Evolutionary conservation across 2,329 filamentous ascomycete species (phyloP), one percentile per base, ranked within the genome.

Genomic region (Fusarium sp.): DNA sequence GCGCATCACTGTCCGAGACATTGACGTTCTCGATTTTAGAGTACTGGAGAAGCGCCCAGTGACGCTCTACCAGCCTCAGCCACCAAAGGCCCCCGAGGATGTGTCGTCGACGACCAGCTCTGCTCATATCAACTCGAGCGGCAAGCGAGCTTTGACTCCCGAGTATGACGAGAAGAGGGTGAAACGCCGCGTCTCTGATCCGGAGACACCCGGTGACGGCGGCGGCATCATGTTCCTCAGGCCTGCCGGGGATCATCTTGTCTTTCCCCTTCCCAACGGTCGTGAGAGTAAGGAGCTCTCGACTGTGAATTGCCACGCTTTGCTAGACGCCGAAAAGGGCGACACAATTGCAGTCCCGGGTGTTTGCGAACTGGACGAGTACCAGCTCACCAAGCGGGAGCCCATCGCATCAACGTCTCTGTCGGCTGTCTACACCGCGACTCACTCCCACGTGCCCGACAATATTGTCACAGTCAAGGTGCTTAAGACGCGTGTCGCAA

Each of bases 401-500:
- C 82, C 83, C n/a, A 88, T 89, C 58, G 86, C 86, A 4, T 83
- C 83, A 2, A 86, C 85, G 1, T 79, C 80, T 4, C 80, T 86
- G 16, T 88, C 86, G 4, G 83, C 84, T 6, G 86, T 89, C 34
- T 88, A 85, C 72, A 87, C 82, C 1, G 86, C 83, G 18, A 79
- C 83, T 34, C 83, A 87, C 73, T 87, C 86, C 4, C 76, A 81
- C 9, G 82, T 86, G 16, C 80, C 84, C 2, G 83, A 85, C 58
- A 82, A 83, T 18, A 82, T 87, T 58, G 85, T 88, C 61, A 88
- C 86, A 1, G 86, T 88, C 75, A 89, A 89, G 72, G 85, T 89
- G 1, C 83, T 89, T 68, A 88, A 87, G 77, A 88, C 86, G 1
- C 78, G 82, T 6, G 74, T 81, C 3, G 70, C 80, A 31, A 80